Evolutionary conservation across 257 asterid genomes (phyloP).

Genomic region (Petunia axillaris): DNA sequence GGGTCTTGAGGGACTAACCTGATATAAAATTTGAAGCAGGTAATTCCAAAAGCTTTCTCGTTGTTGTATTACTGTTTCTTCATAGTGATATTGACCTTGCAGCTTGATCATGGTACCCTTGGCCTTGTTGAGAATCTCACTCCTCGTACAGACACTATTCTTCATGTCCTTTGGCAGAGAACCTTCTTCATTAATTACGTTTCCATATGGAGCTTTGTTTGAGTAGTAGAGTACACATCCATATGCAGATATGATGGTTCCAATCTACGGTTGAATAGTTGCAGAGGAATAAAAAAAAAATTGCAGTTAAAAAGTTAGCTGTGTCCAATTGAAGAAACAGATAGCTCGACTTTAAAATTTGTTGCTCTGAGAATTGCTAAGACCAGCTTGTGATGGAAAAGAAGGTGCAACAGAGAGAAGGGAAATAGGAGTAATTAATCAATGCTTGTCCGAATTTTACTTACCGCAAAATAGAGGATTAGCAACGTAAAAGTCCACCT

Average conservation of each 20-base stretch:
- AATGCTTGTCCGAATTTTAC: neutral
- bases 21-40: constrained; percentile 24
- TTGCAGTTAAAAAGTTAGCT: neutral
- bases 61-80: neutral
- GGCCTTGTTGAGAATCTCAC: neutral
- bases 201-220: neutral
- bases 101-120: neutral
- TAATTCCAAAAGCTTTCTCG: constrained; percentile 20
- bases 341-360: neutral
- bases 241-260: constrained; percentile 24
- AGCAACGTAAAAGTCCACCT: constrained; percentile 33
- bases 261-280: constrained; percentile 14
- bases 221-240: constrained; percentile 27
- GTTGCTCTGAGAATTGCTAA: no score
- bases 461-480: constrained; percentile 29
- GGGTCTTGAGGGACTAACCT: constrained; percentile 1
- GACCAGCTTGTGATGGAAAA: neutral
- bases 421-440: neutral
- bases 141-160: no score
- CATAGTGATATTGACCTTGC: constrained; percentile 11
- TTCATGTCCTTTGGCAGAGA: neutral
- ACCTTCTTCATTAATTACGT: neutral
- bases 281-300: neutral
- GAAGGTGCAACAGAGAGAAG: neutral
- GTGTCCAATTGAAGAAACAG: neutral